Base-by-base conservation (phyloP, 2,329 filamentous ascomycete genomes). In the Fusarium verrucosum region DNA sequence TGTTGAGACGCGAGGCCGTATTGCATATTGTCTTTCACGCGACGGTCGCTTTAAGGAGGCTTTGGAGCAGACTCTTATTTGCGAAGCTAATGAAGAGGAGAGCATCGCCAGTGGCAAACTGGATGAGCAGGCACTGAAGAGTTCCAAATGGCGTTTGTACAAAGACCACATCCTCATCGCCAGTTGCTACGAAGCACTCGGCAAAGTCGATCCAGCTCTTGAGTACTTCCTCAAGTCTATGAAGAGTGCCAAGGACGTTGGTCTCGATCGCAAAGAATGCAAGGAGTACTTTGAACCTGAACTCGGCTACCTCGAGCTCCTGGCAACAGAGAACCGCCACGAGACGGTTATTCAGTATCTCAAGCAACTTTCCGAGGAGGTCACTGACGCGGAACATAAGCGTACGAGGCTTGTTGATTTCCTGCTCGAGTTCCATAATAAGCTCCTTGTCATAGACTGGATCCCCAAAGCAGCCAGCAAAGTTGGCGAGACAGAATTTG, bases 401-500 rank as follows among this genome's bases (percentile, higher is more conserved):
- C 50, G 70, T 6, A 74, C 63, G 11, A 72, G 74, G 7, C 62
- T 80, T 7, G 73, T 76, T 0, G 72, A 77, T 33, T 74, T 80
- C 30, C 50, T 80, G 8, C 62, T 80, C 0, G 72, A 74, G 16
- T 74, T 78, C 20, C 71, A 72, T 45, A 77, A 72, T 50, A 75
- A 71, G 20, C 70, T 61, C 10, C 62, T 75, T 5, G 72, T 78
- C 2, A 66, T 77, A 25, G 78, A 80, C 49, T 79, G 77, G 77
- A 74, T 80, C 7, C 78, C 78, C 13, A 76, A 75, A n/a, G 77
- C 79, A 1, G 78, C 76, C 0, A 74, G 75, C 44, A 78, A 77
- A 33, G 72, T 72, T 0, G 69, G 70, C 4, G 70, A 75, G 54
- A 71, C 72, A 1, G 70, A 69, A 1, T 72, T 76, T 10, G 59